Conservation (phyloP, 1,284 basidiomycete genomes). For the Microbotryum saponariae region DNA sequence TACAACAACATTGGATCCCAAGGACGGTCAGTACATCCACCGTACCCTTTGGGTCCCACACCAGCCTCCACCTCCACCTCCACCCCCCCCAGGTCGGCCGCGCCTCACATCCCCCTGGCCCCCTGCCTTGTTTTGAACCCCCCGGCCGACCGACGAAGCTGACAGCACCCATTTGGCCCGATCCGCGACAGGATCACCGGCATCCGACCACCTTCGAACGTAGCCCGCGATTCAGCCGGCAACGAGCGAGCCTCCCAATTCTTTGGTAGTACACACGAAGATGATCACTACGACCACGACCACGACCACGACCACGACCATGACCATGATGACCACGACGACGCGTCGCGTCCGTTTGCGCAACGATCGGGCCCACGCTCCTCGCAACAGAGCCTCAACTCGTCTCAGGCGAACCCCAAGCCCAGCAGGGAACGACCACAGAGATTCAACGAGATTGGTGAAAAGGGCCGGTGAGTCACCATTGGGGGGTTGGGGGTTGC, state of each 20-base stretch:
- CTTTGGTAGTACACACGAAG: constrained; percentile 26
- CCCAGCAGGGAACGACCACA: constrained; percentile 16
- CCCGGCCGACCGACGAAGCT: too few species aligned
- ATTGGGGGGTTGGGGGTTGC: too few species aligned
- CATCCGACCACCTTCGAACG: constrained; percentile 19
- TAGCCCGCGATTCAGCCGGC: constrained; percentile 27
- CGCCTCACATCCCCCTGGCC: not conserved
- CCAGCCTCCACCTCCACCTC: too few species aligned
- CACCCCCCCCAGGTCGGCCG: not conserved
- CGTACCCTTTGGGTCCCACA: too few species aligned
- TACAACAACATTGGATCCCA: constrained; percentile 28
- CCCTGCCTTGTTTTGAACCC: not conserved
- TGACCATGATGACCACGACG: not conserved
- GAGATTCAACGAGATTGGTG: constrained; percentile 16
- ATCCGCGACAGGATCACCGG: constrained; percentile 17
- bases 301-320: constrained; percentile 1
- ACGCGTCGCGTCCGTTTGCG: not conserved
- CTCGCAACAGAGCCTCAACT: not conserved
- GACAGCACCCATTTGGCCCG: not conserved
- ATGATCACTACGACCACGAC: constrained; percentile 27
- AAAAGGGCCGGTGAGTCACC: constrained; percentile 20
- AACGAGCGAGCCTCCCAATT: constrained; percentile 30
- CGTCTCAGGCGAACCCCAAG: too few species aligned
- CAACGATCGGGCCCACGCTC: not conserved
- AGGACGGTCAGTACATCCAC: constrained; percentile 10